A percentile compares a stretch with the other conserved stretches of the same genome.
Conservation (phyloP, 2,329 filamentous ascomycete genomes). For the Hysterium pulicare region DNA sequence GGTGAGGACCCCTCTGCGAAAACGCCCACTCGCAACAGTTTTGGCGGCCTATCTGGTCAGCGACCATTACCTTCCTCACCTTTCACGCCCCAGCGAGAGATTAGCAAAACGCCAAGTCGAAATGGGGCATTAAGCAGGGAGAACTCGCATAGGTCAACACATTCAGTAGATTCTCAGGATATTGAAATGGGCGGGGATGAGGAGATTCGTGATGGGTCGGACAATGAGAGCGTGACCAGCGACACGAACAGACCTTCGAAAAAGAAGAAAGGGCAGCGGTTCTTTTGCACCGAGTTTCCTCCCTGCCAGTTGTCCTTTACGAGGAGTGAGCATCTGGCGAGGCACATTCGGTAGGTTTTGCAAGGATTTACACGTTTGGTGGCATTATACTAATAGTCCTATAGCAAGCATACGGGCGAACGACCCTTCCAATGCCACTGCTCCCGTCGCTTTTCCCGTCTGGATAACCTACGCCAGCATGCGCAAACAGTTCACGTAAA, state of each 20-base stretch:
- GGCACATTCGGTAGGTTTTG: constrained; percentile 75
- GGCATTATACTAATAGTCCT: constrained; percentile 26
- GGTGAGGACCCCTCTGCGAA: constrained; percentile 46
- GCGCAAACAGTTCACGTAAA: constrained; percentile 97
- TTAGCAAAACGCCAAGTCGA: constrained; percentile 36
- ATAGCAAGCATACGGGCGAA: constrained; percentile 93
- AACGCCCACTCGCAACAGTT: constrained; percentile 61
- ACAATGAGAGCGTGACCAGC: constrained; percentile 49
- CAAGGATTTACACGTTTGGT: constrained; percentile 5
- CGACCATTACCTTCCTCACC: constrained; percentile 44
- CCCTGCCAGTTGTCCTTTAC: constrained; percentile 95
- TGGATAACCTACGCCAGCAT: constrained; percentile 94
- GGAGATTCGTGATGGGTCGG: constrained; percentile 54
- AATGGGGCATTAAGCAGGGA: constrained; percentile 48
- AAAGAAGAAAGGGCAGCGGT: constrained; percentile 95
- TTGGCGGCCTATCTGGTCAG: constrained; percentile 46
- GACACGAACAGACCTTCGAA: constrained; percentile 73
- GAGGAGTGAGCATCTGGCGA: constrained; percentile 87
- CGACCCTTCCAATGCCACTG: constrained; percentile 96
- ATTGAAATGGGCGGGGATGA: constrained; percentile 76
- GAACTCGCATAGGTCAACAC: constrained; percentile 59
- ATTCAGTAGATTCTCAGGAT: constrained; percentile 61
- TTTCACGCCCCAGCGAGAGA: constrained; percentile 45
- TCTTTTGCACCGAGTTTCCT: constrained; percentile 93
- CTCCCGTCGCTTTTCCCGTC: constrained; percentile 82